Evolutionary conservation across 768 basidiomycete species (phyloP), one percentile per base, ranked within the genome.

Genomic region (Tremella yokohamensis): DNA sequence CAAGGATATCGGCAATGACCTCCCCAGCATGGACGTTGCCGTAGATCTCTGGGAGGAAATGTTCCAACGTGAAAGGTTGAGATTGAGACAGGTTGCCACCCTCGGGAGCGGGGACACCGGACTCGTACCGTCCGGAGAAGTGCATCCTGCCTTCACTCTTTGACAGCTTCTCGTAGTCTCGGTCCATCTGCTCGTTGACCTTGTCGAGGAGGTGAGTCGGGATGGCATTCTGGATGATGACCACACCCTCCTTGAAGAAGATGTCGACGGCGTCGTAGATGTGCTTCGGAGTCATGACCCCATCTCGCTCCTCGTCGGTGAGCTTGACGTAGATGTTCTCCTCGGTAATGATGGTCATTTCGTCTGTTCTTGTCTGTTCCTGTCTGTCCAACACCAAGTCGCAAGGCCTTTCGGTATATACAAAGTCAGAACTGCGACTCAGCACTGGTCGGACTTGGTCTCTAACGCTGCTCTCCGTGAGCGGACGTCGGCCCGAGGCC

Each of bases 101-200:
- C 12, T 45, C 56, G 19, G 22, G 20, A n/a, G 56, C 56, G 20
- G 63, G 75, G n/a, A n/a, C n/a, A n/a, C n/a, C n/a, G n/a, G n/a
- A n/a, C n/a, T n/a, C n/a, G n/a, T n/a, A n/a, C n/a, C 20, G 70
- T 65, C 59, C 76, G n/a, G n/a, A n/a, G 48, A 49, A 57, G 24
- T 57, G 56, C 12, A 40, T 26, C 12, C 18, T 9, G 7, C 56
- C 56, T 37, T 57, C 13, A 15, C 54, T 48, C 12, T 15, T 40
- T 7, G 50, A 25, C 29, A 57, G 47, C 48, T 57, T 57, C 12
- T 49, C 47, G 8, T 45, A 49, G 37, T 57, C 56, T 26, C 50
- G 13, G 15, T 49, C 12, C 56, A 57, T 57, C 56, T 48, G 15
- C 49, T 20, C 49, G 24, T 57, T 57, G 16, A 57, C 34, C 49